Evolutionary conservation across 2,329 filamentous ascomycete genomes (phyloP).

Genomic region (Epichloe brachyelytri): DNA sequence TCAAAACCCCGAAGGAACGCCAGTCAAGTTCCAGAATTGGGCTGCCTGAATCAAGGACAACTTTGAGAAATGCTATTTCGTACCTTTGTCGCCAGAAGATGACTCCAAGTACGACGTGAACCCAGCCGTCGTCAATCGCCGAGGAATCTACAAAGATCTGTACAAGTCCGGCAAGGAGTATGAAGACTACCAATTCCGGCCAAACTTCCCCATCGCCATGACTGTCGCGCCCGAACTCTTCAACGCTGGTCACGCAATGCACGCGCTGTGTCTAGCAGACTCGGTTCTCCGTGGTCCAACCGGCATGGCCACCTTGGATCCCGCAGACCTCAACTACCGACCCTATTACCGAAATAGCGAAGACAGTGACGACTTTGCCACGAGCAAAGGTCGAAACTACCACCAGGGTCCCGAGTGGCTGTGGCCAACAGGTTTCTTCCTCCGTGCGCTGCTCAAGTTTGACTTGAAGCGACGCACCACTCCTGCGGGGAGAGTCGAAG

Average conservation of each 20-base stretch:
- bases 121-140: conserved; percentile 64
- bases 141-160: conserved; percentile 96
- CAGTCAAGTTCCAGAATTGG: conserved; percentile 67
- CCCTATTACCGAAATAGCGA: conserved; percentile 93
- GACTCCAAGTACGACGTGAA: conserved; percentile 74
- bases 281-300: conserved; percentile 68
- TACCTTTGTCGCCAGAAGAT: conserved; percentile 57
- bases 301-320: conserved; percentile 93
- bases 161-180: conserved; percentile 91
- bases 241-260: conserved; percentile 61
- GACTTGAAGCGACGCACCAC: conserved; percentile 57
- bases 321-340: conserved; percentile 81
- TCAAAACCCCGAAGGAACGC: conserved; percentile 49
- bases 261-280: conserved; percentile 71
- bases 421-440: conserved; percentile 93
- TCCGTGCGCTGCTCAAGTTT: conserved; percentile 82
- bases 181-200: conserved; percentile 90
- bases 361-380: conserved; percentile 82
- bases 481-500: conserved; percentile 60
- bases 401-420: conserved; percentile 98
- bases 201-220: conserved; percentile 95
- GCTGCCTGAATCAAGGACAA: conserved; percentile 65
- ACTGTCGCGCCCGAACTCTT: conserved; percentile 84
- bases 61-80: conserved; percentile 87
- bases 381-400: conserved; percentile 90